These are phyloP conservation scores for Pseudopyricularia cyperi DNA, from an alignment of 2,329 filamentous ascomycete species.

Conservation along the genomic window DNA sequence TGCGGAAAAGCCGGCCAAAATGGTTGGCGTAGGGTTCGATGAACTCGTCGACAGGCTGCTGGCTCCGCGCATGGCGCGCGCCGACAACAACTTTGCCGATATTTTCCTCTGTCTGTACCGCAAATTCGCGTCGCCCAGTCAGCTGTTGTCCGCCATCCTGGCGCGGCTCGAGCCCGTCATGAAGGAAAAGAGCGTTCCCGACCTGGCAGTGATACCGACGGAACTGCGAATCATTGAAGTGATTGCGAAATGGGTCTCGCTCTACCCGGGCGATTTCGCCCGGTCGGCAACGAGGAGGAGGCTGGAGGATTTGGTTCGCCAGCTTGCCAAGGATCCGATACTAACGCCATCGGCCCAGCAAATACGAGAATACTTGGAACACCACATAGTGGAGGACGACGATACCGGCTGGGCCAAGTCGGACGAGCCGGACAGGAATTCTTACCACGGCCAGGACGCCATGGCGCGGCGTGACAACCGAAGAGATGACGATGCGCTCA, in stretches of 20 bases:
- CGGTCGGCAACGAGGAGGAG: conserved; percentile 58
- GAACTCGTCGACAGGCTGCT: conserved; percentile 81
- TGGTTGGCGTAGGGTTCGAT: conserved; percentile 44
- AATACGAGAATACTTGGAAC: conserved; percentile 62
- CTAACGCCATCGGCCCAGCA: conserved; percentile 78
- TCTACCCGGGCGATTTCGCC: conserved; percentile 90
- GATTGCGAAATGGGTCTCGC: conserved; percentile 76
- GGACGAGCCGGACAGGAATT: conserved; percentile 40
- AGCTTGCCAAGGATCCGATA: conserved; percentile 64
- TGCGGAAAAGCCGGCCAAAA: conserved; percentile 25
- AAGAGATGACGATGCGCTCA: conserved; percentile 13
- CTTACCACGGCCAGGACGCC: conserved; percentile 8
- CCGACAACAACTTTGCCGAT: conserved; percentile 78
- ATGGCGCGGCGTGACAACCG: not conserved
- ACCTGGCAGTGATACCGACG: conserved; percentile 64
- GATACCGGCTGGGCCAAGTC: conserved; percentile 85
- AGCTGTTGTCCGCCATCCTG: conserved; percentile 67
- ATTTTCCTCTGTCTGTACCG: conserved; percentile 89
- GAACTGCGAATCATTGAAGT: conserved; percentile 77
- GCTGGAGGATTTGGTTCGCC: conserved; percentile 61
- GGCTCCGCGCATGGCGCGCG: conserved; percentile 65
- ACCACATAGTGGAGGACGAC: conserved; percentile 67
- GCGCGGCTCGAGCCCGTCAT: conserved; percentile 48
- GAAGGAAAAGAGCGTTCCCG: conserved; percentile 27
- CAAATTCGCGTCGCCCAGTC: conserved; percentile 74